Base-by-base conservation (phyloP, 2,329 filamentous ascomycete genomes). In the Penicillium sp. region DNA sequence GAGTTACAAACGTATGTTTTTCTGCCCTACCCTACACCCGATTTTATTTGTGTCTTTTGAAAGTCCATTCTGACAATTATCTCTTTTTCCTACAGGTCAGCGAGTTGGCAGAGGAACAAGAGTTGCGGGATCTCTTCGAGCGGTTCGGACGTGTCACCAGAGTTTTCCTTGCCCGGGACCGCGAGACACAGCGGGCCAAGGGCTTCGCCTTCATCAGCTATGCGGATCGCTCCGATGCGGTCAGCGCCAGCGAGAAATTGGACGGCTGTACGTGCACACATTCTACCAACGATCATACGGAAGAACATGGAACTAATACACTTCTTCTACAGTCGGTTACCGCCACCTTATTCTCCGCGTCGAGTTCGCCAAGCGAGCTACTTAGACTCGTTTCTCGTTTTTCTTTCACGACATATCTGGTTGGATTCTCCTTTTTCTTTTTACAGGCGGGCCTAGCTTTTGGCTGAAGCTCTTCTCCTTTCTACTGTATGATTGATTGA, bases 201-300 rank as follows among this genome's bases (percentile, higher is more conserved):
- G 94, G 94, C 58, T 99, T 99, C 74, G 95, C 95, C 21, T 99
- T 99, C 75, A 96, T 99, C 81, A 96, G 90, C 75, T 99, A 94
- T 71, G 90, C 88, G 54, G 94, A 99, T 74, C 83, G 94, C 64
- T 76, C 81, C 63, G 94, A 99, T 75, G 94, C 94, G 63, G 89
- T 90, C 65, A 90, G 89, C 79, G 94, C 94, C 33, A 96, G 90
- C 79, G 88, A 89, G 78, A 97, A 96, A 84, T 93, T 99, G 90
- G 94, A 99, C 77, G 94, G 94, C 68, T 97, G 80, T 84, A 79
- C 74, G 81, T 80, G 56, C 32, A 32, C 32, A 29, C 24, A 27
- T 52, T 46, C 32, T 47, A 30, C n/a, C 18, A 32, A 30, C 24
- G 13, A 46, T 17, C 20, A 44, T 37, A 18, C 18, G 42, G 27